Evolutionary conservation across 441 rosid genomes (phyloP).

Genomic region (Syzygium malaccense): DNA sequence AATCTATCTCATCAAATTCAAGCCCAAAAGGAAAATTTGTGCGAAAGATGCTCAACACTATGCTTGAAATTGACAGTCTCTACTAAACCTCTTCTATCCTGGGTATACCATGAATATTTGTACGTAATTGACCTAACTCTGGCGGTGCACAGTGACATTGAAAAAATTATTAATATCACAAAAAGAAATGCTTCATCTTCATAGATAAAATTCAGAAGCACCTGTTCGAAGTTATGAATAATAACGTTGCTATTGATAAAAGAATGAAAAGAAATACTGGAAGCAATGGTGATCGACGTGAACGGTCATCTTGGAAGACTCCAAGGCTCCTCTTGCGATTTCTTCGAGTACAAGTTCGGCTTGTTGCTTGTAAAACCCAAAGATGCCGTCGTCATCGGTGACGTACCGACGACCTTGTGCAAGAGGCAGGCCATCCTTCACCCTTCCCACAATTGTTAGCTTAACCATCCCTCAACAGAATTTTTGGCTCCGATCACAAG

Average conservation of each 20-base stretch:
- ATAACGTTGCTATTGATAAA: neutral
- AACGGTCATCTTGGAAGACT: conserved; percentile 33
- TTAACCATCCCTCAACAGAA: conserved; percentile 20
- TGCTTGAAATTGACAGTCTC: neutral
- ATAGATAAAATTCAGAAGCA: neutral
- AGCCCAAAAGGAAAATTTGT: neutral
- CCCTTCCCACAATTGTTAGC: conserved; percentile 50
- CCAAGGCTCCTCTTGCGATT: conserved; percentile 31
- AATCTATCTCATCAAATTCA: neutral
- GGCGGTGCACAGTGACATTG: neutral
- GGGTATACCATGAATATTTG: neutral
- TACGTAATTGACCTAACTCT: neutral
- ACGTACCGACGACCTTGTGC: conserved; percentile 27
- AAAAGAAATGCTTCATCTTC: neutral
- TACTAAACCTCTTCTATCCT: neutral
- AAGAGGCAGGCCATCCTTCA: conserved; percentile 43
- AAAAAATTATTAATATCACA: neutral
- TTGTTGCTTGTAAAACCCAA: conserved; percentile 37
- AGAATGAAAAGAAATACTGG: conserved; percentile 29
- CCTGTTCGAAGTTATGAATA: neutral
- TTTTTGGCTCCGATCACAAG: neutral
- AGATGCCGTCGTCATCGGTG: conserved; percentile 13
- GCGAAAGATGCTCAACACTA: neutral
- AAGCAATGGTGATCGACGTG: conserved; percentile 39
- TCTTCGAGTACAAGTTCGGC: conserved; percentile 40